These are phyloP conservation scores for Talaromyces albobiverticillius DNA, from an alignment of 2,329 filamentous ascomycete species.

Conservation along the genomic window DNA sequence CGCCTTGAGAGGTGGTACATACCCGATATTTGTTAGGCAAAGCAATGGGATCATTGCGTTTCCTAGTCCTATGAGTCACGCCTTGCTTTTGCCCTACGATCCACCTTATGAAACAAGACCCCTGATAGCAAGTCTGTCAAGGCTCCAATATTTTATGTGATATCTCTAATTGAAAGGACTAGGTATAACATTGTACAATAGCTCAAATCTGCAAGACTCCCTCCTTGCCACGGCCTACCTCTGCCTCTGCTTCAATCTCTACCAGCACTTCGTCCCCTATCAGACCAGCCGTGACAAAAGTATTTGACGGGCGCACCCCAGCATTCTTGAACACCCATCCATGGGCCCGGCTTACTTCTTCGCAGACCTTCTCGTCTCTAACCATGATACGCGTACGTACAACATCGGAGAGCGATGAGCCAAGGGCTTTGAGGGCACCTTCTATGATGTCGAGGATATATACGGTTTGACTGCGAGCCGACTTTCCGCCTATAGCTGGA, in stretches of 20 bases:
- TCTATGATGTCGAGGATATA: neutral
- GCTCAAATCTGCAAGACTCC: neutral
- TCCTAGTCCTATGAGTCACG: too few relatives aligned
- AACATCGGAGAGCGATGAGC: neutral
- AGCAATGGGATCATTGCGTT: too few relatives aligned
- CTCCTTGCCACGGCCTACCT: neutral
- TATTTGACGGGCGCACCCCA: neutral
- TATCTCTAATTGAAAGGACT: too few relatives aligned
- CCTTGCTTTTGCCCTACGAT: too few relatives aligned
- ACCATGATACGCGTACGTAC: slow-evolving; percentile 3
- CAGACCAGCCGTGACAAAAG: neutral
- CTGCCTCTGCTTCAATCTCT: slow-evolving; percentile 3
- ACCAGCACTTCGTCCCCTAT: slow-evolving; percentile 4
- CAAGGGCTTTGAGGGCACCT: neutral
- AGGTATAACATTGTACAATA: too few relatives aligned
- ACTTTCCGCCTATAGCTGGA: neutral
- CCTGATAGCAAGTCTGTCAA: too few relatives aligned
- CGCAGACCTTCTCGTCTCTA: neutral
- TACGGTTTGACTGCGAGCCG: neutral
- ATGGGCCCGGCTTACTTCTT: slow-evolving; percentile 1
- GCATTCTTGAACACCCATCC: neutral
- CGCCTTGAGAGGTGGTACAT: too few relatives aligned
- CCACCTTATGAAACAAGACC: too few relatives aligned
- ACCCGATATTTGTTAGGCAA: too few relatives aligned
- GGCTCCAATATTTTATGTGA: too few relatives aligned